A percentile compares a stretch with the other conserved stretches of the same genome.
Evolutionary conservation across 2,329 filamentous ascomycete species (phyloP).

Genomic region (Fonsecaea pedrosoi): DNA sequence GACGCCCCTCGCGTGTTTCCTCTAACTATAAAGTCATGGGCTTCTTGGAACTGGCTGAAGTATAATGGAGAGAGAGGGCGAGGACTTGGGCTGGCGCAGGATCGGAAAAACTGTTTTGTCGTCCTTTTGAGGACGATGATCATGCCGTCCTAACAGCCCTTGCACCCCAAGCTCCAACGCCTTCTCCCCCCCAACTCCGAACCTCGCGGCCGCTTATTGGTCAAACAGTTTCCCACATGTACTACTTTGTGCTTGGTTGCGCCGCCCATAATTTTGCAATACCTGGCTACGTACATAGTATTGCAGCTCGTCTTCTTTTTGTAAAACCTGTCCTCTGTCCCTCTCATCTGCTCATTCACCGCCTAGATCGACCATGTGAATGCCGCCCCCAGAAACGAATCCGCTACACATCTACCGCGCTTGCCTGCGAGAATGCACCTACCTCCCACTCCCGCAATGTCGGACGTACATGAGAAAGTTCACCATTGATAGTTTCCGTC

Average conservation of each 20-base stretch:
- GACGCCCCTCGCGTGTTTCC: background rate
- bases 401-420: conserved; percentile 60
- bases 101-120: background rate
- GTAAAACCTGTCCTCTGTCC: background rate
- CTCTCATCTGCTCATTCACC: background rate
- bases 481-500: conserved; percentile 57
- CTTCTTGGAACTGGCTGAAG: background rate
- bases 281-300: background rate
- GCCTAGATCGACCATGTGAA: conserved; percentile 14
- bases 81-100: background rate
- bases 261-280: too few relatives aligned
- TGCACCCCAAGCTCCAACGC: background rate
- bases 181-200: background rate
- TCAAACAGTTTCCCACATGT: background rate
- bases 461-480: conserved; percentile 58
- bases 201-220: background rate
- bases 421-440: conserved; percentile 65
- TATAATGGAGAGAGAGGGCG: background rate
- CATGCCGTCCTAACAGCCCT: background rate
- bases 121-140: background rate
- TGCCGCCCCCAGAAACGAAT: conserved; percentile 30
- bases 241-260: too few relatives aligned
- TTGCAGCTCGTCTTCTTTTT: background rate
- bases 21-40: background rate
- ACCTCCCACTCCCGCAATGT: conserved; percentile 65